phyloP scores from a whole-genome alignment of 1,284 basidiomycete genomes.

The Butyriboletus appendiculatus region DNA sequence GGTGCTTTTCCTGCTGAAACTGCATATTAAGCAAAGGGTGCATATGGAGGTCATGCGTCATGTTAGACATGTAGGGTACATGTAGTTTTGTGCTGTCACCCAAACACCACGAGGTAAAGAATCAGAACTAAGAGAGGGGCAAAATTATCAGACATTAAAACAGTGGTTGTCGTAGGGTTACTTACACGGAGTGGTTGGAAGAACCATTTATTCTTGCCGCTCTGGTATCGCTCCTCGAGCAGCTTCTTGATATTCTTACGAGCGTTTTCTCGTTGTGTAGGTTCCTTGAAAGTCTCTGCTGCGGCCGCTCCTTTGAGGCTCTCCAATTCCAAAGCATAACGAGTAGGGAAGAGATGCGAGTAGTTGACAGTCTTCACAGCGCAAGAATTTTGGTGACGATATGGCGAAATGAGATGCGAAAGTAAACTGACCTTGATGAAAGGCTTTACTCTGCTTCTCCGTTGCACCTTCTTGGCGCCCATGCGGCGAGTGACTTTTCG shows the following conservation, averaged over 20 bases:
- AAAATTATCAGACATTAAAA: slow-evolving; percentile 5
- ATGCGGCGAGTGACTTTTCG: slow-evolving; percentile 95
- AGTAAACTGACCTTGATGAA: slow-evolving; percentile 87
- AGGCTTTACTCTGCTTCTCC: slow-evolving; percentile 94
- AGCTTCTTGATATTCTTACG: slow-evolving; percentile 97
- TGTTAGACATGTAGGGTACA: slow-evolving; percentile 34
- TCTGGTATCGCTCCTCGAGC: slow-evolving; percentile 89
- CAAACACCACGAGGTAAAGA: slow-evolving; percentile 8
- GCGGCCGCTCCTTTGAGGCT: slow-evolving; percentile 84
- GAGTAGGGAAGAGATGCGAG: slow-evolving; percentile 96
- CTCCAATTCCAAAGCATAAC: slow-evolving; percentile 94
- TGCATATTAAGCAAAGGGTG: slow-evolving; percentile 7
- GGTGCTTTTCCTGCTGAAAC: neutral
- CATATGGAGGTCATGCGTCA: slow-evolving; percentile 26
- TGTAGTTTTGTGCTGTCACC: slow-evolving; percentile 30
- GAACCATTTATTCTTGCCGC: slow-evolving; percentile 96
- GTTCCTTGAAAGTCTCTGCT: slow-evolving; percentile 93
- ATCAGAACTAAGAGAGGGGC: slow-evolving; percentile 29
- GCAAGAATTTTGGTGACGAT: neutral
- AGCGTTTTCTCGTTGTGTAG: slow-evolving; percentile 86
- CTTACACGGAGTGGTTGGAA: slow-evolving; percentile 79
- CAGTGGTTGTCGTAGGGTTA: slow-evolving; percentile 11
- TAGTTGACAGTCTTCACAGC: slow-evolving; percentile 81
- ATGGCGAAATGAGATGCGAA: neutral
- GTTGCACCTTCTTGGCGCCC: slow-evolving; percentile 92